These are phyloP conservation scores for Stephanodiscus triporus DNA, from an alignment of 108 stramenopile species.

Conservation along the genomic window DNA sequence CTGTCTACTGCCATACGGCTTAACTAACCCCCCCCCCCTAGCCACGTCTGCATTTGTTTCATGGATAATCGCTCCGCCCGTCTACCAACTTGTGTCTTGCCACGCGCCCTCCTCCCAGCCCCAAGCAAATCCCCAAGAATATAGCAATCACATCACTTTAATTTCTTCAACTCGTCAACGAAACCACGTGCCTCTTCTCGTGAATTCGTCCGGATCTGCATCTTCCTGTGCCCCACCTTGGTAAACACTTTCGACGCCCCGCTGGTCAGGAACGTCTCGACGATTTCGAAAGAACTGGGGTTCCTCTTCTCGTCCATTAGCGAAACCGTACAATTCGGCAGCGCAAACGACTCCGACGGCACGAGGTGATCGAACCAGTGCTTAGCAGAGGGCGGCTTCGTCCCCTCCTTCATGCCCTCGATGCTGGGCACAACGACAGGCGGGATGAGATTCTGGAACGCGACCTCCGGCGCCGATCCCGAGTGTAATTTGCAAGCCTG, in stretches of 20 bases:
- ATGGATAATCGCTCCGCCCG: too few species aligned
- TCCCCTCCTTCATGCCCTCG: slow-evolving; percentile 44
- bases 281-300: slow-evolving; percentile 58
- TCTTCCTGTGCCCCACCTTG: slow-evolving; percentile 60
- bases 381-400: slow-evolving; percentile 45
- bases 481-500: slow-evolving; percentile 45
- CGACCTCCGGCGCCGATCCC: slow-evolving; percentile 77
- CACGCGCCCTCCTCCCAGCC: not conserved
- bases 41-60: too few species aligned
- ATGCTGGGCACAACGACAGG: slow-evolving; percentile 62
- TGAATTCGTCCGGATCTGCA: slow-evolving; percentile 55
- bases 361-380: slow-evolving; percentile 71
- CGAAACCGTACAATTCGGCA: slow-evolving; percentile 62
- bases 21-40: too few species aligned
- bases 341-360: slow-evolving; percentile 68
- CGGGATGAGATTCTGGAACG: slow-evolving; percentile 73
- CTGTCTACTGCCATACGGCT: too few species aligned
- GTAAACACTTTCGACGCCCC: slow-evolving; percentile 67
- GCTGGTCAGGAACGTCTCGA: slow-evolving; percentile 54
- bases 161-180: slow-evolving; percentile 55
- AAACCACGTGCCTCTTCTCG: slow-evolving; percentile 68
- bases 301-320: slow-evolving; percentile 46
- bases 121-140: not conserved
- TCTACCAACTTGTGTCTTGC: too few species aligned
- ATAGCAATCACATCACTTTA: not conserved